Evolutionary conservation across 2,329 filamentous ascomycete genomes (phyloP).

Genomic region (Karstenula rhodostoma): DNA sequence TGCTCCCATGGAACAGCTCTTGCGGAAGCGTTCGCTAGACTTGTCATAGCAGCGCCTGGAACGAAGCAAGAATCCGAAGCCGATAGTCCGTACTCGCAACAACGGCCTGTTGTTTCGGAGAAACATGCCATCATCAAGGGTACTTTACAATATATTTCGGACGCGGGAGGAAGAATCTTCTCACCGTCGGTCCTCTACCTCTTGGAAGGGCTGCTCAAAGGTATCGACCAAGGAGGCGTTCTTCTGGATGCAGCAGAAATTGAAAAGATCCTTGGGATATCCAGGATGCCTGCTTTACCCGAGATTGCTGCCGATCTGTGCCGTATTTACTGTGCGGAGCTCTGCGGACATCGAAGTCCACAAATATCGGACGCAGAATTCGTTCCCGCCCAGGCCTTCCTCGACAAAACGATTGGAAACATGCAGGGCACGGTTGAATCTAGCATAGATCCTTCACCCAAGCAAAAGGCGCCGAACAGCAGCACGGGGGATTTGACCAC

Average conservation of each 20-base stretch:
- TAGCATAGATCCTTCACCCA: neutral
- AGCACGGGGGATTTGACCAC: conserved; percentile 4
- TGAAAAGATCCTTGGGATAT: conserved; percentile 45
- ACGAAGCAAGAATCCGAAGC: too few relatives aligned
- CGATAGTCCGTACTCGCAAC: too few relatives aligned
- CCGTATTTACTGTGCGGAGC: conserved; percentile 36
- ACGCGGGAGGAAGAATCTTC: conserved; percentile 48
- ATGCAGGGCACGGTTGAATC: conserved; percentile 8
- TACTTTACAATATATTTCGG: conserved; percentile 48
- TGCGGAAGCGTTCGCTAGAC: conserved; percentile 43
- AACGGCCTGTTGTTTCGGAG: neutral
- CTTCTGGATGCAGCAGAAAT: conserved; percentile 36
- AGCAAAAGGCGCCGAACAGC: neutral
- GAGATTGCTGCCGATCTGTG: conserved; percentile 54
- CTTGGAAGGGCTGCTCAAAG: conserved; percentile 52
- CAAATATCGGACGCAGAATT: conserved; percentile 4
- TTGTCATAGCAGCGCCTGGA: conserved; percentile 31
- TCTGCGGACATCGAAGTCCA: conserved; percentile 30
- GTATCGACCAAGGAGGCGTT: conserved; percentile 28
- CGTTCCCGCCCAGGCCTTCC: conserved; percentile 29
- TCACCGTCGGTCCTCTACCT: conserved; percentile 54
- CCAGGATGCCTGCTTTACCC: conserved; percentile 50
- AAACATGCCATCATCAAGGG: conserved; percentile 13
- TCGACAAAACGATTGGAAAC: conserved; percentile 21
- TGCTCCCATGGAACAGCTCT: conserved; percentile 54